Evolutionary conservation across 1,284 basidiomycete genomes (phyloP).

Genomic region (Pulveroboletus sp.): DNA sequence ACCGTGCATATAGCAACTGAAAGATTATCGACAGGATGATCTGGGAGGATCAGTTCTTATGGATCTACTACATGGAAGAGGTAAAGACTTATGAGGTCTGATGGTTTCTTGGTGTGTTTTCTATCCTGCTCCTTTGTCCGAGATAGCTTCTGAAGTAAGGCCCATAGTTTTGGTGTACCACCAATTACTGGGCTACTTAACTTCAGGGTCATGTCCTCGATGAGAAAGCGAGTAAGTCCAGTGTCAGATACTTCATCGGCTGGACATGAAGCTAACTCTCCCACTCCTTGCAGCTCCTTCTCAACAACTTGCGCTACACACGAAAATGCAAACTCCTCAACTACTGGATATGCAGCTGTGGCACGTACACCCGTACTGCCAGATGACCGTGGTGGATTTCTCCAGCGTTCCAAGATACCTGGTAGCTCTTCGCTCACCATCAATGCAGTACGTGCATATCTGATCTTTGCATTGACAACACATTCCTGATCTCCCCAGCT

Average conservation of each 20-base stretch:
- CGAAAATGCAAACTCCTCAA: not conserved
- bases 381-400: not conserved
- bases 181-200: not conserved
- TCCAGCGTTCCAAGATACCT: not conserved
- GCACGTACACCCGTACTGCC: not conserved
- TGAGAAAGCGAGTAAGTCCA: not conserved
- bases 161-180: too few species aligned
- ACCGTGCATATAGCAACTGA: not conserved
- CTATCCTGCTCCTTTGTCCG: too few species aligned
- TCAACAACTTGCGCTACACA: not conserved
- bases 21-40: not conserved
- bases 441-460: not conserved
- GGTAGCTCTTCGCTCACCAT: conserved; percentile 1
- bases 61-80: too few species aligned
- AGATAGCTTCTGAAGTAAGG: too few species aligned
- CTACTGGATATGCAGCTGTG: not conserved
- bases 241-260: not conserved
- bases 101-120: too few species aligned
- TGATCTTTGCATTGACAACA: conserved; percentile 1
- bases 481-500: conserved; percentile 9
- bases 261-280: not conserved
- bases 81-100: too few species aligned
- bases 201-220: not conserved
- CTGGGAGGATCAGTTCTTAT: not conserved
- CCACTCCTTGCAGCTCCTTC: not conserved